These are phyloP conservation scores for Pilaira anomala DNA, from an alignment of 192 early-diverging fungal genomes.

Conservation along the genomic window DNA sequence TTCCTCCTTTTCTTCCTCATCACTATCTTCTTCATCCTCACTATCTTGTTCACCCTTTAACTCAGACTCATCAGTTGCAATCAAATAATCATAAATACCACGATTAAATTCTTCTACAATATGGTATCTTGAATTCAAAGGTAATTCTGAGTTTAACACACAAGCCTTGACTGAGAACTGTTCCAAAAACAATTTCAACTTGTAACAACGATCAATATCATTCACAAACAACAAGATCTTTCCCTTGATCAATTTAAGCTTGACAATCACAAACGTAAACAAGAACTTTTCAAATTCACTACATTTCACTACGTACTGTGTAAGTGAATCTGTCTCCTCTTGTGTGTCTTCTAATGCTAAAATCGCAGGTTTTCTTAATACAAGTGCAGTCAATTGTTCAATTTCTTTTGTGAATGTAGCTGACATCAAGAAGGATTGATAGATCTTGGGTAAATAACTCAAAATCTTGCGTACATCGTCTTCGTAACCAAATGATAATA, in stretches of 20 bases:
- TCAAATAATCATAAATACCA: conserved; percentile 91
- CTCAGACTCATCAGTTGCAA: conserved; percentile 91
- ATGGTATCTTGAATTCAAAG: conserved; percentile 87
- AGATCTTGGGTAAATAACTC: conserved; percentile 75
- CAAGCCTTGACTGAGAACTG: conserved; percentile 91
- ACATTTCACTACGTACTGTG: conserved; percentile 76
- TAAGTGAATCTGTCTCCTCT: conserved; percentile 59
- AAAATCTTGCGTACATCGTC: conserved; percentile 81
- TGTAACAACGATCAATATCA: conserved; percentile 90
- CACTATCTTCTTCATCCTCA: conserved; percentile 57
- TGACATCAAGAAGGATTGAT: conserved; percentile 91
- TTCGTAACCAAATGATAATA: conserved; percentile 91
- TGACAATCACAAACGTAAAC: conserved; percentile 84
- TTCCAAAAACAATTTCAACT: conserved; percentile 91
- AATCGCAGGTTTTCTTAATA: conserved; percentile 79
- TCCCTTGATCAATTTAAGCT: conserved; percentile 83
- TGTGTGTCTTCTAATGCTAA: conserved; percentile 81
- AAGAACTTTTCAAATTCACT: conserved; percentile 86
- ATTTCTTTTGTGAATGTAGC: conserved; percentile 90
- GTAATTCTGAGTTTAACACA: conserved; percentile 93
- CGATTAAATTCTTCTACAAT: conserved; percentile 97
- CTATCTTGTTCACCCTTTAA: conserved; percentile 61
- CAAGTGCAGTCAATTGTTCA: conserved; percentile 76
- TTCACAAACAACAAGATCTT: conserved; percentile 97
- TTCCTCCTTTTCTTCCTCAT: conserved; percentile 34